Evolutionary conservation across 495 filamentous ascomycete genomes (phyloP).

Genomic region (Aspergillus kassunensis): DNA sequence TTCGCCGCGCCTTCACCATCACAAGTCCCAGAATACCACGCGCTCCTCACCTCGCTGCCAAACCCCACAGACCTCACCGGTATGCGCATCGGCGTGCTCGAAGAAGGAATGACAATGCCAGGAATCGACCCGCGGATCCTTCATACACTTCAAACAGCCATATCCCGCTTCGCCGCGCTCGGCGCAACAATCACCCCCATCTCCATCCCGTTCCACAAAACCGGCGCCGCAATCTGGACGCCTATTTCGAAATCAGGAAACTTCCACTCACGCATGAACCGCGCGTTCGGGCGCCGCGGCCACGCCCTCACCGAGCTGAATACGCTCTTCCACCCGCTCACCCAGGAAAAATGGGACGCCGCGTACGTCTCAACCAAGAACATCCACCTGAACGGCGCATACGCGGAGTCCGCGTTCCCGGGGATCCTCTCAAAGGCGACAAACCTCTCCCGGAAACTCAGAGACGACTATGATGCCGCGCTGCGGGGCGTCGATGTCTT

Average conservation of each 20-base stretch:
- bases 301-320: constrained; percentile 1
- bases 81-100: not conserved
- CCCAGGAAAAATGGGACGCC: not conserved
- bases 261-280: not conserved
- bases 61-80: not conserved
- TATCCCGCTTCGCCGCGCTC: not conserved
- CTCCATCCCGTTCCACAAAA: not conserved
- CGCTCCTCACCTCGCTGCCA: not conserved
- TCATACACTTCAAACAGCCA: not conserved
- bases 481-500: not conserved
- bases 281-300: not conserved
- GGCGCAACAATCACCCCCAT: not conserved
- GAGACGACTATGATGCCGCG: constrained; percentile 33
- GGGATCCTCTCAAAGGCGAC: constrained; percentile 19
- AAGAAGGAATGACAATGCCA: not conserved
- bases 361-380: constrained; percentile 1
- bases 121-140: not conserved
- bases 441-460: constrained; percentile 27
- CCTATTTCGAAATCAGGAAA: not conserved
- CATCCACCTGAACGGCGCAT: constrained; percentile 5
- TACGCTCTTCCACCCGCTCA: not conserved
- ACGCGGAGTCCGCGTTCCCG: not conserved
- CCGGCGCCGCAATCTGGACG: not conserved
- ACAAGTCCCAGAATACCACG: not conserved
- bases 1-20: not conserved